A percentile compares a stretch with the other conserved stretches of the same genome.
Evolutionary conservation across 2,329 filamentous ascomycete genomes (phyloP).

Genomic region (Sporothrix mexicana): DNA sequence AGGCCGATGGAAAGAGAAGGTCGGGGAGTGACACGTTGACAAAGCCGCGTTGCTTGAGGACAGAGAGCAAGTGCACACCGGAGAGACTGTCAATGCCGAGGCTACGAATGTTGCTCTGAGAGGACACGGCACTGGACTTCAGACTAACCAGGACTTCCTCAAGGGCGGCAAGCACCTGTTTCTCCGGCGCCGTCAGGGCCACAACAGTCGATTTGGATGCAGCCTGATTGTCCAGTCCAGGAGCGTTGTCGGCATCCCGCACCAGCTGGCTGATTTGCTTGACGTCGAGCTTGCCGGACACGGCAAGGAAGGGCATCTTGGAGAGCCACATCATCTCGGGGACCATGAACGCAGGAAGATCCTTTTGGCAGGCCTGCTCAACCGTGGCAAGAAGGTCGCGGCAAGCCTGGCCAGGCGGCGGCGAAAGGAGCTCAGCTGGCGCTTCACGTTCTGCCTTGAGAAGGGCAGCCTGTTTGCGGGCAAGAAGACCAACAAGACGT

Average conservation of each 20-base stretch:
- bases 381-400: neutral
- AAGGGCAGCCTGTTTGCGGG: slow-evolving; percentile 16
- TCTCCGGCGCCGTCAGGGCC: neutral
- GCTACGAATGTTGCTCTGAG: slow-evolving; percentile 22
- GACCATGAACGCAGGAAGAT: slow-evolving; percentile 34
- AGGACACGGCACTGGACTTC: neutral
- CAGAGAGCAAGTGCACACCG: slow-evolving; percentile 37
- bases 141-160: slow-evolving; percentile 15
- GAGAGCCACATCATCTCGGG: slow-evolving; percentile 34
- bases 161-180: neutral
- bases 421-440: neutral
- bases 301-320: slow-evolving; percentile 31
- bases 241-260: neutral
- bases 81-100: slow-evolving; percentile 40
- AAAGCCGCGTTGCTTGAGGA: slow-evolving; percentile 36
- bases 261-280: slow-evolving; percentile 31
- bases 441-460: slow-evolving; percentile 27
- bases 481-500: slow-evolving; percentile 27
- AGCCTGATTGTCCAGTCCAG: neutral
- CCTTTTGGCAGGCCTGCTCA: slow-evolving; percentile 29
- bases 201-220: neutral
- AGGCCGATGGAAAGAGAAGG: slow-evolving; percentile 20
- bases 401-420: neutral
- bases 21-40: slow-evolving; percentile 31
- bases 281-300: slow-evolving; percentile 34